Percentiles rank a stretch among this genome's conserved stretches.
These are phyloP conservation scores for Citrullus mucosospermus DNA, from an alignment of 306 rosid species.

Conservation along the genomic window DNA sequence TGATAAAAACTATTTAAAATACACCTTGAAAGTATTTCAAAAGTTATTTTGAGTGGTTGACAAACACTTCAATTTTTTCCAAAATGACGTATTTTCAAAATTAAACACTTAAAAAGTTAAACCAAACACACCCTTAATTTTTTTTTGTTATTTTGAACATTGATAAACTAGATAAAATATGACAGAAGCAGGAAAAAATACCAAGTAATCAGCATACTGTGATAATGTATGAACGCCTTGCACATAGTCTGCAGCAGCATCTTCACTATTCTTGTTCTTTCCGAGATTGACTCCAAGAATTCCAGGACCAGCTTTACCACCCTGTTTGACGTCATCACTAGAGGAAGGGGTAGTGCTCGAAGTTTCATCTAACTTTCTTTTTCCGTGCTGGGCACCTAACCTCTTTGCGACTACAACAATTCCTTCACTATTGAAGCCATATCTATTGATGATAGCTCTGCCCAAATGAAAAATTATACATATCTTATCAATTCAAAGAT, in stretches of 20 bases:
- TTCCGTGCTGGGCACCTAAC: conserved; percentile 86
- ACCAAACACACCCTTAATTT: no score
- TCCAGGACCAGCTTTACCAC: conserved; percentile 99
- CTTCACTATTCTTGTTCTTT: conserved; percentile 93
- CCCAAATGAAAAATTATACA: conserved; percentile 7
- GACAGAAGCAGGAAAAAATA: conserved; percentile 18
- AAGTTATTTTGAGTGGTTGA: no score
- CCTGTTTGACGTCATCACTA: conserved; percentile 54
- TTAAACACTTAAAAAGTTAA: no score
- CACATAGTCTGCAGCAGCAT: conserved; percentile 88
- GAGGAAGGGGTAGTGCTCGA: conserved; percentile 43
- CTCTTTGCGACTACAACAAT: conserved; percentile 94
- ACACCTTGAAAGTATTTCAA: no score
- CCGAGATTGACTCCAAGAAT: conserved; percentile 97
- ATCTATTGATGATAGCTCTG: conserved; percentile 92
- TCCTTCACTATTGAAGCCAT: conserved; percentile 94
- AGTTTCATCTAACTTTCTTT: conserved; percentile 90
- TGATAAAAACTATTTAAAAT: no score
- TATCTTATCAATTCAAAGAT: background rate
- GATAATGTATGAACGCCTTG: conserved; percentile 97
- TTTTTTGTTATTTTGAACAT: background rate
- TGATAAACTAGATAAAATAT: background rate
- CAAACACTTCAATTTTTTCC: no score
- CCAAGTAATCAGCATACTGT: conserved; percentile 97
- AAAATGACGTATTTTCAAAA: no score